A percentile compares a stretch with the other conserved stretches of the same genome.
phyloP scores from a whole-genome alignment of 2,329 filamentous ascomycete species.

The Pyrenophora teres region DNA sequence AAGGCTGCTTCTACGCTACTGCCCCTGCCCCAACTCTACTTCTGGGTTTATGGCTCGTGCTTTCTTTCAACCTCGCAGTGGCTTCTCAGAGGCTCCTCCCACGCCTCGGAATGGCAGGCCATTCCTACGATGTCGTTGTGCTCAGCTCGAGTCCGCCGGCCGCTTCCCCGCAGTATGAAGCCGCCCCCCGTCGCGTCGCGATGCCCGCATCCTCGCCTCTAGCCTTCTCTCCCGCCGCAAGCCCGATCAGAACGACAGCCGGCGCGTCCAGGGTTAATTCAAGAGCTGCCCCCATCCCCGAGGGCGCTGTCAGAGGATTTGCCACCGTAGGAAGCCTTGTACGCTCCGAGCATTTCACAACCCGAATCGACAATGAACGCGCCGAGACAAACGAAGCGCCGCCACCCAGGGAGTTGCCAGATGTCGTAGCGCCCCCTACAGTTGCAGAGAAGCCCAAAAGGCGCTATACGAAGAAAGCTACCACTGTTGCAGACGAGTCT shows the following conservation, averaged over 20 bases:
- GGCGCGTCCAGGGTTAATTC: slow-evolving; percentile 38
- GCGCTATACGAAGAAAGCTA: slow-evolving; percentile 16
- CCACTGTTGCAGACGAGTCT: slow-evolving; percentile 3
- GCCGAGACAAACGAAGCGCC: slow-evolving; percentile 10
- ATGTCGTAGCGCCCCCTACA: background rate
- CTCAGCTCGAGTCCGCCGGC: slow-evolving; percentile 43
- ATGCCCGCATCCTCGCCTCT: slow-evolving; percentile 31
- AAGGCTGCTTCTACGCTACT: background rate
- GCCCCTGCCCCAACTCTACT: background rate
- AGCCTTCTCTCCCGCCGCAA: slow-evolving; percentile 28
- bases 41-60: slow-evolving; percentile 6
- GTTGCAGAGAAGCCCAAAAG: slow-evolving; percentile 25
- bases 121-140: slow-evolving; percentile 31
- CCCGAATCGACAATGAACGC: slow-evolving; percentile 20
- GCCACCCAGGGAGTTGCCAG: slow-evolving; percentile 3
- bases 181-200: slow-evolving; percentile 36
- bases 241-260: slow-evolving; percentile 16
- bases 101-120: slow-evolving; percentile 33
- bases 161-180: slow-evolving; percentile 26
- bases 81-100: slow-evolving; percentile 12
- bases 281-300: slow-evolving; percentile 33
- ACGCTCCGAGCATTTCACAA: slow-evolving; percentile 34
- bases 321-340: slow-evolving; percentile 42
- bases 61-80: slow-evolving; percentile 1
- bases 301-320: slow-evolving; percentile 36